Evolutionary conservation across 139 green algal species (phyloP).

Genomic region (Cymbomonas tetramitiformis): DNA sequence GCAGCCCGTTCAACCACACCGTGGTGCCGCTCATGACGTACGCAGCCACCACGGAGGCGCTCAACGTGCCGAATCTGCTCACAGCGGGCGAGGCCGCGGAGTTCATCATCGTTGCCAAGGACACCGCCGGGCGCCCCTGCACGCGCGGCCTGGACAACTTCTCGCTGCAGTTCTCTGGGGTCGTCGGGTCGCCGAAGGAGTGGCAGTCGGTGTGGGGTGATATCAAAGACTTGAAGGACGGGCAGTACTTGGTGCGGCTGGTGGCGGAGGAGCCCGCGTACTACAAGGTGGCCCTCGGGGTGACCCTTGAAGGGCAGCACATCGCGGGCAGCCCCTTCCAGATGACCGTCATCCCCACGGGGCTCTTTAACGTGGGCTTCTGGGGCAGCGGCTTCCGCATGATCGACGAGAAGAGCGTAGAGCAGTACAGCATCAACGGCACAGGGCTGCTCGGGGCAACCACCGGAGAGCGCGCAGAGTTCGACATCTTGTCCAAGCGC

Average conservation of each 20-base stretch:
- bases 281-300: not conserved
- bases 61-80: not conserved
- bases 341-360: constrained; percentile 1
- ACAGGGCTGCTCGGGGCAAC: not conserved
- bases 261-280: constrained; percentile 13
- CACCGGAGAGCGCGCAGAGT: not conserved
- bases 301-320: not conserved
- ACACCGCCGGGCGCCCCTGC: not conserved
- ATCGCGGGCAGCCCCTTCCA: not conserved
- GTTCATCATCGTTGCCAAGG: constrained; percentile 7
- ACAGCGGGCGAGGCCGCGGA: constrained; percentile 9
- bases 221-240: constrained; percentile 10
- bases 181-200: not conserved
- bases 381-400: not conserved
- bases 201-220: constrained; percentile 3
- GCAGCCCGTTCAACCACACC: constrained; percentile 14
- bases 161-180: not conserved
- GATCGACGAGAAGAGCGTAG: constrained; percentile 9
- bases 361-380: constrained; percentile 10
- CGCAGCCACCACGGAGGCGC: too few relatives aligned
- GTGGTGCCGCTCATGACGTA: not conserved
- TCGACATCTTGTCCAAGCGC: constrained; percentile 18
- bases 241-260: constrained; percentile 4
- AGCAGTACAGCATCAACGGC: constrained; percentile 1
- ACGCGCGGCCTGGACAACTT: constrained; percentile 9